Conservation (phyloP, 345 rosid species). For the Aquilaria sinensis region DNA sequence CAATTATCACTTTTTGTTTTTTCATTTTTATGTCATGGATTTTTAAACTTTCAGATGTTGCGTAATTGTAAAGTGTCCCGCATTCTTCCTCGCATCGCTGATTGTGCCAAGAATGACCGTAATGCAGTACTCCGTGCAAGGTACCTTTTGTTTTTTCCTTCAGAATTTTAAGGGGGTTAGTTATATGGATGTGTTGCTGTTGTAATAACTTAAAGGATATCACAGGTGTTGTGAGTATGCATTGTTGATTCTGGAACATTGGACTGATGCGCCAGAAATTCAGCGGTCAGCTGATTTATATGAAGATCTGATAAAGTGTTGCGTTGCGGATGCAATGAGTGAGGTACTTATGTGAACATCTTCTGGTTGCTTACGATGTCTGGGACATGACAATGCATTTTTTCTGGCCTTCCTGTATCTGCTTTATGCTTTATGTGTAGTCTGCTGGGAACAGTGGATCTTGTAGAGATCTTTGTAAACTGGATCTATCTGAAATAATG, state of each 20-base stretch:
- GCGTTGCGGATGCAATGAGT: constrained; percentile 98
- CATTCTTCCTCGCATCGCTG: constrained; percentile 88
- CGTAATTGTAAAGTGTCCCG: constrained; percentile 94
- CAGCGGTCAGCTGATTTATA: constrained; percentile 85
- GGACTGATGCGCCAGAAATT: constrained; percentile 99
- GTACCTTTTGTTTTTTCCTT: constrained; percentile 25
- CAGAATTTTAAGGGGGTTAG: neutral
- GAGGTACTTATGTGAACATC: constrained; percentile 49
- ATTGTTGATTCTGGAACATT: constrained; percentile 81
- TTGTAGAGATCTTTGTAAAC: no score
- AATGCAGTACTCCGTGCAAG: constrained; percentile 89
- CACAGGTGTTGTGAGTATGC: constrained; percentile 97
- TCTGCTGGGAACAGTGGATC: no score
- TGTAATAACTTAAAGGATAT: constrained; percentile 7
- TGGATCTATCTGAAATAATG: no score
- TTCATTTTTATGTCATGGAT: constrained; percentile 8
- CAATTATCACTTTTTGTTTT: neutral
- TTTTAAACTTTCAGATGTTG: constrained; percentile 59
- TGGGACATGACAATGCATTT: neutral
- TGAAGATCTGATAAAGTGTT: constrained; percentile 84
- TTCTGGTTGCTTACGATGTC: neutral
- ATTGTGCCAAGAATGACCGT: constrained; percentile 90
- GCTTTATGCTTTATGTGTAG: neutral
- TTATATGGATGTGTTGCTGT: constrained; percentile 11
- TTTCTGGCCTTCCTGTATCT: neutral